Evolutionary conservation across 441 rosid genomes (phyloP).

Genomic region (Kokia cookei): DNA sequence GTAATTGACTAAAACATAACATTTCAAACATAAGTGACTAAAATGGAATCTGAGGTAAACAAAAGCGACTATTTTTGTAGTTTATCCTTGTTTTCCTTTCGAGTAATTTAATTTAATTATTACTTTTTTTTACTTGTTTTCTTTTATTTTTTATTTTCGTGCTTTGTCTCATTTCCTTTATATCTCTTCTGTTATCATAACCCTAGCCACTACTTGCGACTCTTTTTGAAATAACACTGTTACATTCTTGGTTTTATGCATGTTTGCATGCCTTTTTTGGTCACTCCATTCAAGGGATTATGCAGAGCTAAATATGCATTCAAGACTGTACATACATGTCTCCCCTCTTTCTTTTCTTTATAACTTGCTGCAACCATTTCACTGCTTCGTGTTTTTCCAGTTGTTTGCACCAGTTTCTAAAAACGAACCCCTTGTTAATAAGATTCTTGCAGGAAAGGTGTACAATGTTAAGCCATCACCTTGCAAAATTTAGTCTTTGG

Average conservation of each 20-base stretch:
- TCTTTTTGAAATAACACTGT: no score
- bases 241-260: constrained; percentile 14
- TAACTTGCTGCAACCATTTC: constrained; percentile 7
- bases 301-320: constrained; percentile 15
- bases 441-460: constrained; percentile 8
- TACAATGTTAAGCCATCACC: not conserved
- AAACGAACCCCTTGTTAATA: constrained; percentile 3
- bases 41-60: no score
- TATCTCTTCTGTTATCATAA: no score
- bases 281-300: constrained; percentile 26
- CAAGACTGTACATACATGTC: not conserved
- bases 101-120: no score
- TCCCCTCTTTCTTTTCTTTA: not conserved
- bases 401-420: not conserved
- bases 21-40: no score
- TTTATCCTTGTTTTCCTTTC: no score
- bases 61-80: no score
- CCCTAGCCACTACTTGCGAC: no score
- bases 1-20: no score
- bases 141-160: no score
- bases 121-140: no score
- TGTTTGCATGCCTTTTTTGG: constrained; percentile 17
- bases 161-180: no score
- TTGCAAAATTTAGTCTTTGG: constrained; percentile 6
- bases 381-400: not conserved